phyloP scores from a whole-genome alignment of 192 early-diverging fungal species.

The Coemansia sp. region DNA sequence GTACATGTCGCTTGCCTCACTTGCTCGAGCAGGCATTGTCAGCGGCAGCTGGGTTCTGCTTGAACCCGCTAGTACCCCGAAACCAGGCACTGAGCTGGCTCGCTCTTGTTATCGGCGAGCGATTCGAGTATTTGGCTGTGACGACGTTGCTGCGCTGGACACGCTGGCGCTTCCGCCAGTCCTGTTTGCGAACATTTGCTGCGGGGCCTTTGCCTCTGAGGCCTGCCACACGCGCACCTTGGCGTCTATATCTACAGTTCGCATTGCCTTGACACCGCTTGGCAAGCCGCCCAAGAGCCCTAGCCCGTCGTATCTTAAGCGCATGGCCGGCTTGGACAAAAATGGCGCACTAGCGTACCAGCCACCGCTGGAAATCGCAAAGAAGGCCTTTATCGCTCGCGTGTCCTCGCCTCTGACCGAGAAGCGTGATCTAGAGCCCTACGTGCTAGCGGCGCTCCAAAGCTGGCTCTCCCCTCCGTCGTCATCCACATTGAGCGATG shows the following conservation, averaged over 20 bases:
- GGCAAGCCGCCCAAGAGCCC: constrained; percentile 25
- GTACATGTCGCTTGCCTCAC: constrained; percentile 36
- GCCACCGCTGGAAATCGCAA: constrained; percentile 33
- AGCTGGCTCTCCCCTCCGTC: constrained; percentile 28
- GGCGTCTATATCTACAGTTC: neutral
- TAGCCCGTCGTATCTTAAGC: constrained; percentile 17
- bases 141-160: neutral
- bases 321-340: neutral
- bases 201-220: neutral
- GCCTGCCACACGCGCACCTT: neutral
- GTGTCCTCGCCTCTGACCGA: constrained; percentile 51
- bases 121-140: constrained; percentile 47
- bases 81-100: neutral
- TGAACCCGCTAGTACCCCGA: neutral
- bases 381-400: constrained; percentile 36
- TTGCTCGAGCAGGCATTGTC: constrained; percentile 39
- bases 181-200: constrained; percentile 26
- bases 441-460: constrained; percentile 39
- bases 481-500: too few species aligned
- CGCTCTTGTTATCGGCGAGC: constrained; percentile 13
- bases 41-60: constrained; percentile 51
- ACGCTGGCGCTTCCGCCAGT: constrained; percentile 40
- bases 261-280: constrained; percentile 28
- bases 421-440: constrained; percentile 41
- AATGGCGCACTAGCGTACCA: constrained; percentile 8